Evolutionary conservation across 108 stramenopile genomes (phyloP), one percentile per base, ranked within the genome.

Genomic region (Nitzschia sp.): DNA sequence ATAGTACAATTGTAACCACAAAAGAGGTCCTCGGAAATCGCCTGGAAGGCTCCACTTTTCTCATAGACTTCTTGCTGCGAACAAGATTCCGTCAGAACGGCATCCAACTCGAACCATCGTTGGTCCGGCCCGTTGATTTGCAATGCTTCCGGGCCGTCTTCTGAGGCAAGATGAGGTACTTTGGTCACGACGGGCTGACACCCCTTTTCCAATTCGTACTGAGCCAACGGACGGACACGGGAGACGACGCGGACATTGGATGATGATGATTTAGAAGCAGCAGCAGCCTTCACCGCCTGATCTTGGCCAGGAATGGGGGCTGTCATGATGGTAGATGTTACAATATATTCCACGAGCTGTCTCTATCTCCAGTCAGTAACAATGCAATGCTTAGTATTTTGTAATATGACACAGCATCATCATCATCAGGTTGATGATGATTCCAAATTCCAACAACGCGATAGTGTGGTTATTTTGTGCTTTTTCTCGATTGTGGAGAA

Each of bases 1-100:
- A 99, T 86, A 2, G 98, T 98, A 5, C 97, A 97, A 64, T 99
- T 98, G 76, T 91, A 98, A 8, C 99, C 99, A 46, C 90, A 84
- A 47, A 99, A 83, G 27, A 98, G 93, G 17, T 94, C 94, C 47
- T 97, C 88, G 38, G 95, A 87, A 32, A 99, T 80, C 21, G 94
- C 89, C 30, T 63, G 35, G 26, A 66, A 58, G 13, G 96, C 95
- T 30, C 94, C 96, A 47, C 88, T 90, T 50, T 77, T 80, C 44
- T 95, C 93, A 80, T 98, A 99, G 11, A 99, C 90, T 23, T 91
- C 71, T 64, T 90, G 67, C 70, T 97, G 97, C 19, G 87, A 71
- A 33, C 79, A 87, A n/a, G 53, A 69, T 29, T 89, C 80, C 32
- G 83, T 91, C 52, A 97, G 94, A 1, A 97, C 96, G 30, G 95